Conservation (phyloP, 805 yeast genomes). For the Jamesozyma piceae region DNA sequence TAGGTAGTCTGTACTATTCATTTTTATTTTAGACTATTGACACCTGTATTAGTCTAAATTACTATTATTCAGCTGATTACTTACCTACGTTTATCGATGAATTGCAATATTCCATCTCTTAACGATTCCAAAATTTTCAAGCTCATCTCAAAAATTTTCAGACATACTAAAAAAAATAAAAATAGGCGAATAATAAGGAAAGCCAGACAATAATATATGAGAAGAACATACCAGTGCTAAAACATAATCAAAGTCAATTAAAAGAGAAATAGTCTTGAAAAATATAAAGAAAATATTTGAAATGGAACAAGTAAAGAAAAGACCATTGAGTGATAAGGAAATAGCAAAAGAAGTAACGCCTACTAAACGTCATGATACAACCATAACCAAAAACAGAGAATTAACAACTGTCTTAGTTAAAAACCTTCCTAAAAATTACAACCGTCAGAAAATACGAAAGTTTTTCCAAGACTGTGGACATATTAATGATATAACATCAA, state of each 20-base stretch:
- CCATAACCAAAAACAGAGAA: constrained; percentile 37
- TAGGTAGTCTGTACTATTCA: constrained; percentile 72
- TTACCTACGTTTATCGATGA: too few species aligned
- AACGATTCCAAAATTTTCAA: background rate
- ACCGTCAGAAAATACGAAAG: constrained; percentile 32
- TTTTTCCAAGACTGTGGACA: constrained; percentile 57
- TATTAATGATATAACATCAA: constrained; percentile 32
- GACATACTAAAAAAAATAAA: background rate
- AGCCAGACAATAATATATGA: too few species aligned
- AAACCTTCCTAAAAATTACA: constrained; percentile 35
- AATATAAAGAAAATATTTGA: constrained; percentile 1
- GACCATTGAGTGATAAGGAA: background rate
- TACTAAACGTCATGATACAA: constrained; percentile 3
- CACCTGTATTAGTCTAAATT: background rate
- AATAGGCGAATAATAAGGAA: too few species aligned
- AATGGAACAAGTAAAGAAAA: constrained; percentile 7
- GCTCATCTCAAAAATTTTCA: constrained; percentile 14
- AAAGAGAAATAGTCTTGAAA: background rate
- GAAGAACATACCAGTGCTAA: too few species aligned
- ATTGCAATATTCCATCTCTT: background rate
- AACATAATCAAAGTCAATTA: too few species aligned
- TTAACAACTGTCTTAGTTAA: constrained; percentile 45
- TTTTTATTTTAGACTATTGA: constrained; percentile 22
- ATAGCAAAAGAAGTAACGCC: constrained; percentile 5
- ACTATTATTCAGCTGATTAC: background rate